phyloP scores from a whole-genome alignment of 2,329 filamentous ascomycete species.

The Immersiporthe knoxdaviesiana region DNA sequence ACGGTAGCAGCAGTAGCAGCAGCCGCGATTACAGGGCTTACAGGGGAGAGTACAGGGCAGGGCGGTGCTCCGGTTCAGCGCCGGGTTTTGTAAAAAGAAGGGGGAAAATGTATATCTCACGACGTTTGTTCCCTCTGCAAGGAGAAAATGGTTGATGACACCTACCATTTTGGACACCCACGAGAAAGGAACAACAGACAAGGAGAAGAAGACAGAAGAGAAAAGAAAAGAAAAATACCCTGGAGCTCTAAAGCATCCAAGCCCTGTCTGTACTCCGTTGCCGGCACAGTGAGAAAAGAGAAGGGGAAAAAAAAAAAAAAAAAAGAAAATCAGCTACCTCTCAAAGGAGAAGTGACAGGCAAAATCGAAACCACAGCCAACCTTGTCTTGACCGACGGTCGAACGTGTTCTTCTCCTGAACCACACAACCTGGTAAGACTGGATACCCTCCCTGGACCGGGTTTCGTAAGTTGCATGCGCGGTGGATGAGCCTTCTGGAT shows the following conservation, averaged over 20 bases:
- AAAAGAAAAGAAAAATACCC: background rate
- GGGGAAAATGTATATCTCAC: constrained; percentile 2
- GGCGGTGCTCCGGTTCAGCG: constrained; percentile 15
- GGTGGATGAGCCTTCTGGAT: constrained; percentile 21
- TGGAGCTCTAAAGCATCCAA: background rate
- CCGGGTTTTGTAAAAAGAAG: constrained; percentile 8
- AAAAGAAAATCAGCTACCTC: background rate
- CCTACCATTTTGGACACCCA: constrained; percentile 20
- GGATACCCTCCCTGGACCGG: constrained; percentile 20
- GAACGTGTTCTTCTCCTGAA: constrained; percentile 15
- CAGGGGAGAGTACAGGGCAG: background rate
- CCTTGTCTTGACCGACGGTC: constrained; percentile 14
- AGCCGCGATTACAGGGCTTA: background rate
- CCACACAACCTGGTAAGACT: constrained; percentile 16
- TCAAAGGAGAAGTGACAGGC: no score
- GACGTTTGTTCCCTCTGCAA: background rate
- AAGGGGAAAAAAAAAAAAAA: constrained; percentile 1
- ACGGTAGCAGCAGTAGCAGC: background rate
- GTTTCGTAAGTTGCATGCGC: constrained; percentile 28
- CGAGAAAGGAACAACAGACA: background rate
- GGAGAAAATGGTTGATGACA: constrained; percentile 4
- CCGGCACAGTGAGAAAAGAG: constrained; percentile 22
- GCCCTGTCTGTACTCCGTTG: constrained; percentile 17
- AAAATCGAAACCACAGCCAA: constrained; percentile 1
- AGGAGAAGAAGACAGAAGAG: background rate